Conservation (phyloP, 306 rosid species). For the Corylus avellana region DNA sequence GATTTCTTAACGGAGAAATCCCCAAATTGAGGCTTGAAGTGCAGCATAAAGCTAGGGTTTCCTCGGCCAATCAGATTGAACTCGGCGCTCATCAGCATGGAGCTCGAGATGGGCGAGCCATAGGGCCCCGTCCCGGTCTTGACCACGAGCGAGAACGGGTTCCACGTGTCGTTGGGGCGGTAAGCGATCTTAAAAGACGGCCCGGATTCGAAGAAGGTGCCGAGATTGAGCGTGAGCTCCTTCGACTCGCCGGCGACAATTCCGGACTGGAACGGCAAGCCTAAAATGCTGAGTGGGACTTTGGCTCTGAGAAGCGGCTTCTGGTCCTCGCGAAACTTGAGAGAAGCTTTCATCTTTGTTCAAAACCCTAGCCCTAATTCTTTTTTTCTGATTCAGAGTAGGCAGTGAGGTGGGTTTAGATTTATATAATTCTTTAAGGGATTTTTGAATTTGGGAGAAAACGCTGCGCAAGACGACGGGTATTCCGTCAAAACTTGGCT, state of each 20-base stretch:
- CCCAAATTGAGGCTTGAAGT: slow-evolving; percentile 78
- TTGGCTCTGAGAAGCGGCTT: slow-evolving; percentile 75
- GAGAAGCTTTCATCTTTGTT: slow-evolving; percentile 73
- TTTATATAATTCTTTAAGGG: neutral
- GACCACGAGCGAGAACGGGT: slow-evolving; percentile 69
- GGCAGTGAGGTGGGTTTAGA: neutral
- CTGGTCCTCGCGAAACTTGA: slow-evolving; percentile 80
- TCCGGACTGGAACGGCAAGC: slow-evolving; percentile 85
- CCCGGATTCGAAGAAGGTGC: slow-evolving; percentile 74
- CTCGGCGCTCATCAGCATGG: slow-evolving; percentile 83
- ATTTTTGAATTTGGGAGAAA: slow-evolving; percentile 7
- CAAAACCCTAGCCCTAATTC: slow-evolving; percentile 20
- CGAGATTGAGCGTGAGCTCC: slow-evolving; percentile 75
- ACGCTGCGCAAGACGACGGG: slow-evolving; percentile 9
- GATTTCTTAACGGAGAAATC: slow-evolving; percentile 85
- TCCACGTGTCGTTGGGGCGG: slow-evolving; percentile 67
- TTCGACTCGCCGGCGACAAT: slow-evolving; percentile 77
- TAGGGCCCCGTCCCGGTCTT: slow-evolving; percentile 73
- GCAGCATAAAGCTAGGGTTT: slow-evolving; percentile 78
- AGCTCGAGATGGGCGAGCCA: slow-evolving; percentile 67
- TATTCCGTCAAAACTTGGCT: slow-evolving; percentile 22
- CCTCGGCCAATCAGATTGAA: slow-evolving; percentile 55
- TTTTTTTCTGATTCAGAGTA: neutral
- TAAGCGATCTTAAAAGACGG: slow-evolving; percentile 60
- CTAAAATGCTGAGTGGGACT: slow-evolving; percentile 67